Conservation (phyloP, 495 filamentous ascomycete species). For the Neurospora terricola region DNA sequence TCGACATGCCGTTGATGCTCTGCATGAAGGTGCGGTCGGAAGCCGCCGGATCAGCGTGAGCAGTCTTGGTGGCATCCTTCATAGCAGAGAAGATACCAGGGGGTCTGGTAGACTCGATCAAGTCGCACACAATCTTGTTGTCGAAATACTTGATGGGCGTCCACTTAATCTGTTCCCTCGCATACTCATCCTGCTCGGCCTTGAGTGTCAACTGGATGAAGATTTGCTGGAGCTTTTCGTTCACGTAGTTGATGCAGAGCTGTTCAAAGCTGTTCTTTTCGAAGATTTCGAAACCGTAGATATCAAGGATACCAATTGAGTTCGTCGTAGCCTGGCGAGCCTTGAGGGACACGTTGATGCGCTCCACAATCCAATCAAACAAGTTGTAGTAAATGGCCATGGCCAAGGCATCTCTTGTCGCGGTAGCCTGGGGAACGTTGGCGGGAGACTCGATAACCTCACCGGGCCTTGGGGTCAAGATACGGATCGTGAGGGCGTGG, state of each 20-base stretch:
- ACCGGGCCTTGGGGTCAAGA: constrained; percentile 83
- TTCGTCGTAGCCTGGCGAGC: constrained; percentile 66
- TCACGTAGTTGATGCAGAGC: constrained; percentile 99
- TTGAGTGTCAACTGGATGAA: constrained; percentile 97
- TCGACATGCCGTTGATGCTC: constrained; percentile 77
- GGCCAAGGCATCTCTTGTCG: constrained; percentile 86
- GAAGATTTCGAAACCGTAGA: constrained; percentile 99
- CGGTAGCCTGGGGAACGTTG: constrained; percentile 80
- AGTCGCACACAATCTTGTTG: constrained; percentile 96
- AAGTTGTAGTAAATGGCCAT: constrained; percentile 97
- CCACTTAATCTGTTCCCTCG: constrained; percentile 93
- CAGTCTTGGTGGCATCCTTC: constrained; percentile 96
- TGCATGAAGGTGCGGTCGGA: constrained; percentile 95
- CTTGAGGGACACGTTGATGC: constrained; percentile 81
- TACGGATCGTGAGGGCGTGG: constrained; percentile 79
- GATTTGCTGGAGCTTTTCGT: constrained; percentile 98
- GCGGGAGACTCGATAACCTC: constrained; percentile 84
- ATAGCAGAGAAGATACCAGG: constrained; percentile 91
- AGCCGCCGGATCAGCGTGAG: constrained; percentile 86
- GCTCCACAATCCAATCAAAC: constrained; percentile 96
- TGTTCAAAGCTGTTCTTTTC: constrained; percentile 99
- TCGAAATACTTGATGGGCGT: constrained; percentile 99
- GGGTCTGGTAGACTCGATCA: constrained; percentile 88
- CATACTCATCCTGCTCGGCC: constrained; percentile 97
- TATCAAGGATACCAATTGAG: constrained; percentile 95